Percentiles rank a stretch among this genome's conserved stretches.
These are phyloP conservation scores for Sporisorium scitamineum DNA, from an alignment of 1,284 basidiomycete species.

Conservation along the genomic window DNA sequence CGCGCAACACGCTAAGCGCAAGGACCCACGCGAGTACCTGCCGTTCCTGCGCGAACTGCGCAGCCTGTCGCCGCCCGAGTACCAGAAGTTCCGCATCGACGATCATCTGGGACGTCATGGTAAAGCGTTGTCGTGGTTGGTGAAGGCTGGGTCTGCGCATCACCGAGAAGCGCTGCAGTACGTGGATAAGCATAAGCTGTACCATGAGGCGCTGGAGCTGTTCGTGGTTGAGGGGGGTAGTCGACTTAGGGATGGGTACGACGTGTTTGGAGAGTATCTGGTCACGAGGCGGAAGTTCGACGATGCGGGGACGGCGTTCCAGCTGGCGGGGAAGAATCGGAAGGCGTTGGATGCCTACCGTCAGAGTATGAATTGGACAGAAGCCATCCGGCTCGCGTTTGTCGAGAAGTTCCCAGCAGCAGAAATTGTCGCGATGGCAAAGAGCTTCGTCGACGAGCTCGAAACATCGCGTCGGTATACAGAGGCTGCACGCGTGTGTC, in stretches of 20 bases:
- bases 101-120: conserved; percentile 85
- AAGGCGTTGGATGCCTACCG: conserved; percentile 61
- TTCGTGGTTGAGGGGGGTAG: conserved; percentile 28
- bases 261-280: conserved; percentile 87
- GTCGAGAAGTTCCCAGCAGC: conserved; percentile 62
- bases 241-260: conserved; percentile 61
- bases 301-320: conserved; percentile 76
- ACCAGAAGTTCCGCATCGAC: conserved; percentile 92
- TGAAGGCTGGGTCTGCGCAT: conserved; percentile 78
- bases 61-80: conserved; percentile 78
- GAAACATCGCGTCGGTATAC: conserved; percentile 80
- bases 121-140: conserved; percentile 82
- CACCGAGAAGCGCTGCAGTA: conserved; percentile 87
- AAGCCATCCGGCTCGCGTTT: conserved; percentile 54
- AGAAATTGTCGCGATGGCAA: conserved; percentile 71
- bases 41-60: conserved; percentile 93
- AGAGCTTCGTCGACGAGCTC: conserved; percentile 72
- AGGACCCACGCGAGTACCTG: conserved; percentile 98
- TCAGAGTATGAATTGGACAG: conserved; percentile 56
- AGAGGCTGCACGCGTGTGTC: conserved; percentile 85
- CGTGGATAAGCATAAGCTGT: conserved; percentile 82
- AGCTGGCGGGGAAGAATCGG: conserved; percentile 41
- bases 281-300: conserved; percentile 84
- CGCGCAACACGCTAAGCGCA: conserved; percentile 93
- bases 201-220: conserved; percentile 55